Evolutionary conservation across 257 asterid species (phyloP).

Genomic region (Solanum virginianum): DNA sequence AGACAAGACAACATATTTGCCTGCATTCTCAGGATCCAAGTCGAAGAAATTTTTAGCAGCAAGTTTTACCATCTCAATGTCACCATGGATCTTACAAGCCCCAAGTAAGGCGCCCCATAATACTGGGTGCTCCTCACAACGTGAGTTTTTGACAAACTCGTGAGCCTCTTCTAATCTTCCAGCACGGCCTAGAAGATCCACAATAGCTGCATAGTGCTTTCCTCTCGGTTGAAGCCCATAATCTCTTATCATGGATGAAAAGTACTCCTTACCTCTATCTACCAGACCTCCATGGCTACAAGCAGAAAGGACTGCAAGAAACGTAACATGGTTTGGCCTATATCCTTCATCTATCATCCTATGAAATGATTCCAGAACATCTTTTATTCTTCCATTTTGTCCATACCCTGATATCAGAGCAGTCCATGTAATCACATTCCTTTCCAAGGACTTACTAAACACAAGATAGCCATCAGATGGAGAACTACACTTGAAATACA

Average conservation of each 20-base stretch:
- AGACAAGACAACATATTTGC: constrained; percentile 73
- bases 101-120: constrained; percentile 91
- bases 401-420: constrained; percentile 88
- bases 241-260: constrained; percentile 62
- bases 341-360: constrained; percentile 78
- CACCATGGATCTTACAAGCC: constrained; percentile 74
- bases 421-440: constrained; percentile 80
- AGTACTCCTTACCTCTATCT: constrained; percentile 55
- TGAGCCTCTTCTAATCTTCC: constrained; percentile 84
- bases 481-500: constrained; percentile 96
- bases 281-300: constrained; percentile 90
- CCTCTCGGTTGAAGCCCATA: constrained; percentile 65
- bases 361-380: constrained; percentile 53
- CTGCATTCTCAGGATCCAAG: constrained; percentile 74
- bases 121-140: constrained; percentile 64
- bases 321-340: constrained; percentile 74
- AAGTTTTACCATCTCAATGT: constrained; percentile 54
- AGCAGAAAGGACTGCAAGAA: constrained; percentile 84
- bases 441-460: constrained; percentile 49
- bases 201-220: constrained; percentile 75
- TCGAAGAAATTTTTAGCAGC: constrained; percentile 77
- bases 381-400: constrained; percentile 55
- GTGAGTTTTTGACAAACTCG: constrained; percentile 40
- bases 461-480: constrained; percentile 54
- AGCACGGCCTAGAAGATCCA: constrained; percentile 80